Base-by-base conservation (phyloP, 2,329 filamentous ascomycete genomes). In the Periconia sp. region DNA sequence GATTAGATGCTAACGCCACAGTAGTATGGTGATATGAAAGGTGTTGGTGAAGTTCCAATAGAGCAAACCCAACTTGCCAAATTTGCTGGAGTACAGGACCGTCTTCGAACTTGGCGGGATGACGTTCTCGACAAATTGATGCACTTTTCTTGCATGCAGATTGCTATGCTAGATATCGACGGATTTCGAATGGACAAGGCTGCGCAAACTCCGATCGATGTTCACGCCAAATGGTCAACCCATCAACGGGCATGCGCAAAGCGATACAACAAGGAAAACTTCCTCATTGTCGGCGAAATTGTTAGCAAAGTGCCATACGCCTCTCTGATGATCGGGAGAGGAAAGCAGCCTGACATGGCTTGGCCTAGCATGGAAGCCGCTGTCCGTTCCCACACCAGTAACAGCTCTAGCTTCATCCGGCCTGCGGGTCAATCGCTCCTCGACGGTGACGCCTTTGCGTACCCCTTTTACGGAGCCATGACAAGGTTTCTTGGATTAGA, bases 121-220 rank as follows among this genome's bases (percentile, higher is more conserved):
- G 79, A 79, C 13, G 85, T 87, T 0, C 73, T 80, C 31, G 76
- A 80, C 45, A 83, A 83, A 59, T 73, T 88, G 53, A 80, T 82
- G 56, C 80, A 80, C 43, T 85, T 87, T 61, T 85, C 84, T 1
- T 88, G 85, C 70, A 83, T 87, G 69, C 77, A 83, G 33, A 85
- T 88, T 52, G 71, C 76, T 20, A 82, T 80, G 57, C 75, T 88
- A n/a, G 85, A 88, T 62, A 82, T 88, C 51, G 85, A 88, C 62
- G 85, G 85, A 0, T 86, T 85, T 63, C 81, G 85, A 50, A 85
- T 86, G 69, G 85, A 88, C 71, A 88, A 88, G 69, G 85, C 84
- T 1, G 81, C 83, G 15, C 85, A 87, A 62, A 80, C 83, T 13
- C 86, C 85, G 0, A 79, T 86, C 6, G 85, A 87, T 63, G 79